These are phyloP conservation scores for Adiantum capillusveneris DNA, from an alignment of 75 land plant species.

Conservation along the genomic window DNA sequence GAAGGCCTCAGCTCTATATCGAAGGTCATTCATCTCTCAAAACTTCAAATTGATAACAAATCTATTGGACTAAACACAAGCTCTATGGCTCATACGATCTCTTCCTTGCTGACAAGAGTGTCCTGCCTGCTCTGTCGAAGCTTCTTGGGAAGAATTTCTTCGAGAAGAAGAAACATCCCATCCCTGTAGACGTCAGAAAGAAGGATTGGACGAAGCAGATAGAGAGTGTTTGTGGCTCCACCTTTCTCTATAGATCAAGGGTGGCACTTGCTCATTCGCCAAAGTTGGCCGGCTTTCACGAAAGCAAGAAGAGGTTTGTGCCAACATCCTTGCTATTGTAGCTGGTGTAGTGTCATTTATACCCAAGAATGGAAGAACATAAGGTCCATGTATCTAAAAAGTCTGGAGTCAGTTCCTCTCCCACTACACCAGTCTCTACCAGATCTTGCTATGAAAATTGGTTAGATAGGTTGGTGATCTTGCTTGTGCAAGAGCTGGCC, in stretches of 20 bases:
- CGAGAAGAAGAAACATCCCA: constrained; percentile 76
- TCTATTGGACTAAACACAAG: constrained; percentile 60
- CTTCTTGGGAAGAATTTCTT: constrained; percentile 60
- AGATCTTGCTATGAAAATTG: constrained; percentile 9
- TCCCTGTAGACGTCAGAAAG: constrained; percentile 53
- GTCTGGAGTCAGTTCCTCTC: constrained; percentile 55
- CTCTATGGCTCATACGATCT: constrained; percentile 69
- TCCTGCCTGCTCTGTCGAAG: constrained; percentile 47
- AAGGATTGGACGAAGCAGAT: constrained; percentile 59
- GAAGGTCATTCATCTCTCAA: constrained; percentile 51
- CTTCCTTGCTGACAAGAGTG: constrained; percentile 20
- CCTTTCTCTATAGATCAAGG: constrained; percentile 45
- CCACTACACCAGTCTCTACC: constrained; percentile 63
- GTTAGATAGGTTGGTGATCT: too few species aligned
- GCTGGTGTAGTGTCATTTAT: constrained; percentile 42
- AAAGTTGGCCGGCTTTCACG: constrained; percentile 51
- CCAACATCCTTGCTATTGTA: constrained; percentile 58
- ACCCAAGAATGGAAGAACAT: constrained; percentile 64
- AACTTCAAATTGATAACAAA: constrained; percentile 49
- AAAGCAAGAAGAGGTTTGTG: constrained; percentile 47
- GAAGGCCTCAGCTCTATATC: constrained; percentile 49
- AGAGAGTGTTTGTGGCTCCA: constrained; percentile 34
- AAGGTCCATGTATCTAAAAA: constrained; percentile 55
- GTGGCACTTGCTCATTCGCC: constrained; percentile 60
- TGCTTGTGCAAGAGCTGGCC: too few species aligned